Percentiles rank a stretch among this genome's conserved stretches.
These are phyloP conservation scores for Raddia guianensis DNA, from an alignment of 176 grass and related monocot species.

Conservation along the genomic window DNA sequence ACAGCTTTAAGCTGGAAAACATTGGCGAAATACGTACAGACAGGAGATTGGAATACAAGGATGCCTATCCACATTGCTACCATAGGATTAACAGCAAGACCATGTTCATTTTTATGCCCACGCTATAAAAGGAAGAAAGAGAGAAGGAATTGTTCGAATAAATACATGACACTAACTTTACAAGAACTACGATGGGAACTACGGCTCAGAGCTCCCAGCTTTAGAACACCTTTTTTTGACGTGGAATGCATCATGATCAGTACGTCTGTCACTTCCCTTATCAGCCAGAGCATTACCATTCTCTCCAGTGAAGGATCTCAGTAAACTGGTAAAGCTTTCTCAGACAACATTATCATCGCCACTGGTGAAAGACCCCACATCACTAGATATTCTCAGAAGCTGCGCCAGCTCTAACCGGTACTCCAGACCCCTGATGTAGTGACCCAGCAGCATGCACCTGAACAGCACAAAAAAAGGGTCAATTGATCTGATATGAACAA, in stretches of 20 bases:
- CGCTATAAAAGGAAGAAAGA: conserved; percentile 31
- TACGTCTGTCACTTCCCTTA: not conserved
- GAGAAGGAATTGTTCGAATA: not conserved
- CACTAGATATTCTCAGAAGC: conserved; percentile 58
- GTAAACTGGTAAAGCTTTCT: conserved; percentile 12
- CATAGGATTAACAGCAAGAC: conserved; percentile 20
- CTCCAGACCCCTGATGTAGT: conserved; percentile 88
- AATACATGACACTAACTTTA: conserved; percentile 54
- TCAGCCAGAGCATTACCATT: conserved; percentile 21
- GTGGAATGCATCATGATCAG: not conserved
- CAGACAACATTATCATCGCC: conserved; percentile 53
- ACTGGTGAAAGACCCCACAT: conserved; percentile 45
- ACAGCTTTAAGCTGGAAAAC: conserved; percentile 12
- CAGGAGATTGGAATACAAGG: conserved; percentile 32
- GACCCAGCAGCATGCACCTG: conserved; percentile 96
- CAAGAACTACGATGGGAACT: conserved; percentile 39
- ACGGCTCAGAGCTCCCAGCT: conserved; percentile 8
- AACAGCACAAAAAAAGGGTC: conserved; percentile 28
- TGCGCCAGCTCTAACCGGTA: conserved; percentile 79
- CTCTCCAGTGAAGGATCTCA: conserved; percentile 13
- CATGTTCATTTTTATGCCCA: conserved; percentile 28
- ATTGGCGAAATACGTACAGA: conserved; percentile 45
- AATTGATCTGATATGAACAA: not conserved
- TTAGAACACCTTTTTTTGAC: conserved; percentile 6
- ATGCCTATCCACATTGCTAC: conserved; percentile 33